Evolutionary conservation across 2,329 filamentous ascomycete species (phyloP).

Genomic region (Colletotrichum sp.): DNA sequence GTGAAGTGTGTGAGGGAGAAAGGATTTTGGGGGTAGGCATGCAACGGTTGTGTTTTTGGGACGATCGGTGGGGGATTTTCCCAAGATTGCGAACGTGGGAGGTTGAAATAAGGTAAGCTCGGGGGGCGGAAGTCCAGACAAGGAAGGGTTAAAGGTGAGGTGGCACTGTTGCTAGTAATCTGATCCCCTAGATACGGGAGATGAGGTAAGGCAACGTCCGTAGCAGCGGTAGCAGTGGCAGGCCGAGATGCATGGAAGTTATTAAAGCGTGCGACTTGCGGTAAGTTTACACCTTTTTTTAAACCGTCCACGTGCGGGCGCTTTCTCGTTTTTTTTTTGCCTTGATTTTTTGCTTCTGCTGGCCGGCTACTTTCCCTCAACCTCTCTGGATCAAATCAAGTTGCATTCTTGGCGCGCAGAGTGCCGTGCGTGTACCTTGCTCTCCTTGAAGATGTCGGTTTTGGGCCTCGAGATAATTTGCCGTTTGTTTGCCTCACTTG

Average conservation of each 20-base stretch:
- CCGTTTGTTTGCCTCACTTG: slow-evolving; percentile 15
- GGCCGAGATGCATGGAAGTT: slow-evolving; percentile 11
- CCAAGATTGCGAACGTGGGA: slow-evolving; percentile 14
- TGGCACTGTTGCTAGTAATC: slow-evolving; percentile 22
- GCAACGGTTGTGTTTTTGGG: neutral
- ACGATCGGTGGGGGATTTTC: slow-evolving; percentile 6
- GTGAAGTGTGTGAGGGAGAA: neutral
- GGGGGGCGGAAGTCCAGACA: slow-evolving; percentile 8
- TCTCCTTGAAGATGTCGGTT: neutral
- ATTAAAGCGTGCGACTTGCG: neutral
- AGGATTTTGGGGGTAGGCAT: neutral
- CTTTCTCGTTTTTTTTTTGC: neutral
- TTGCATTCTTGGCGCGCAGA: neutral
- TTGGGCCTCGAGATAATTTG: neutral
- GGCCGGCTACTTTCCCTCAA: slow-evolving; percentile 1
- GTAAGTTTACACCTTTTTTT: slow-evolving; percentile 14
- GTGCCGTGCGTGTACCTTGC: neutral
- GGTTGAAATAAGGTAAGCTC: slow-evolving; percentile 23
- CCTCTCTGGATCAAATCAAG: neutral
- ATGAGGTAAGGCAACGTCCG: slow-evolving; percentile 20
- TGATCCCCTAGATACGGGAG: slow-evolving; percentile 19
- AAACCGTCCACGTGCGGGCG: slow-evolving; percentile 1
- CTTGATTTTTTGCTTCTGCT: neutral
- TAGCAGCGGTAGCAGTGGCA: neutral
- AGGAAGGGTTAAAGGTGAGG: slow-evolving; percentile 18